Evolutionary conservation across 257 asterid species (phyloP).

Genomic region (Knoxia roxburghii): DNA sequence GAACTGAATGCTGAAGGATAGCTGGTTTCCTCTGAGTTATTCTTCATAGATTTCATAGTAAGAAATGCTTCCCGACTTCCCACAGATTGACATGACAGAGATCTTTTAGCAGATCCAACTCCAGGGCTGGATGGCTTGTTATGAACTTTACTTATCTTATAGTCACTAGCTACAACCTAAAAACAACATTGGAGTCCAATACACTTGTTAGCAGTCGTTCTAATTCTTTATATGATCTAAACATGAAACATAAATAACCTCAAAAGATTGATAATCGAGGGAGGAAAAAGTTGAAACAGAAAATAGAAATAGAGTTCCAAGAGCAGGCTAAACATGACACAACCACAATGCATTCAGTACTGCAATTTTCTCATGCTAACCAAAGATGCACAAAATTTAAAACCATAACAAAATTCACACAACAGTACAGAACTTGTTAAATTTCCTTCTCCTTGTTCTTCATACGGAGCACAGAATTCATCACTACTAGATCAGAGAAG

Average conservation of each 20-base stretch:
- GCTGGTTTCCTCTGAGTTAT: slow-evolving; percentile 28
- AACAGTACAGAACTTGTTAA: neutral
- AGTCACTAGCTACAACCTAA: slow-evolving; percentile 31
- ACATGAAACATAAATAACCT: neutral
- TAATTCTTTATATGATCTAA: neutral
- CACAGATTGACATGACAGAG: slow-evolving; percentile 14
- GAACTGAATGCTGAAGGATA: slow-evolving; percentile 38
- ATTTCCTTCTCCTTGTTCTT: neutral
- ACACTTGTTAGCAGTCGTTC: neutral
- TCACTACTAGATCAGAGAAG: neutral
- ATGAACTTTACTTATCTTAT: slow-evolving; percentile 27
- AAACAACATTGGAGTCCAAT: neutral
- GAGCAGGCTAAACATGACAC: neutral
- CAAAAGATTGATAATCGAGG: neutral
- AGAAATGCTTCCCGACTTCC: slow-evolving; percentile 15
- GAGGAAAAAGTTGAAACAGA: neutral
- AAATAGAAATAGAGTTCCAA: neutral
- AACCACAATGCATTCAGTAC: neutral
- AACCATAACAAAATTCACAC: neutral
- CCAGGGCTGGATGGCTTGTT: slow-evolving; percentile 25
- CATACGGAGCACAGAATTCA: no score
- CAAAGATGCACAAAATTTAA: neutral
- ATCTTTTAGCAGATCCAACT: slow-evolving; percentile 20
- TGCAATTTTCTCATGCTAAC: neutral
- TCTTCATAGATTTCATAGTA: slow-evolving; percentile 7